phyloP scores from a whole-genome alignment of 2,329 filamentous ascomycete genomes.

The Biscogniauxia marginata region DNA sequence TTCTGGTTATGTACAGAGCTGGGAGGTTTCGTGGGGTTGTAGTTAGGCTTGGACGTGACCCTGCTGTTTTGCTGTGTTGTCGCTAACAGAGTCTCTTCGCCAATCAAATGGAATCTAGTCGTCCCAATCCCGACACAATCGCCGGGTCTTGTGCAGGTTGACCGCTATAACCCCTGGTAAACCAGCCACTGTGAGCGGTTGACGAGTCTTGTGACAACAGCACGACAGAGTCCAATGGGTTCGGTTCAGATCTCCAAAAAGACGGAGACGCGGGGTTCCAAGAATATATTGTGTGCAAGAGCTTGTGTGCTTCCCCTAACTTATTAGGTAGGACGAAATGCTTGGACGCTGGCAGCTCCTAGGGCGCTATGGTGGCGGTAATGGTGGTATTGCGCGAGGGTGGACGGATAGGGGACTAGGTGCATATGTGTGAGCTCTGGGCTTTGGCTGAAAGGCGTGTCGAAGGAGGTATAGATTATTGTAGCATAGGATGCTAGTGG shows the following conservation, averaged over 20 bases:
- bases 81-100: slow-evolving; percentile 21
- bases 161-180: slow-evolving; percentile 22
- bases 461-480: not conserved
- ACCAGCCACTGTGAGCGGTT: slow-evolving; percentile 17
- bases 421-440: slow-evolving; percentile 13
- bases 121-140: slow-evolving; percentile 27
- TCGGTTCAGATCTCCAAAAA: slow-evolving; percentile 4
- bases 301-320: slow-evolving; percentile 11
- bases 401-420: slow-evolving; percentile 18
- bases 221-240: slow-evolving; percentile 24
- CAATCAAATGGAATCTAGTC: slow-evolving; percentile 26
- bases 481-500: not conserved
- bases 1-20: slow-evolving; percentile 25
- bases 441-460: not conserved
- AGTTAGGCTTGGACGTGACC: slow-evolving; percentile 23
- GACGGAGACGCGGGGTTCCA: slow-evolving; percentile 14
- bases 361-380: slow-evolving; percentile 9
- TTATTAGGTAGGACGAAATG: slow-evolving; percentile 13
- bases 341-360: slow-evolving; percentile 15
- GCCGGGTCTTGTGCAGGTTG: slow-evolving; percentile 27
- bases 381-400: slow-evolving; percentile 25
- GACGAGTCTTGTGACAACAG: slow-evolving; percentile 10
- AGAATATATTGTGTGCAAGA: slow-evolving; percentile 21
- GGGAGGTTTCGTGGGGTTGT: slow-evolving; percentile 29
- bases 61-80: slow-evolving; percentile 21